Evolutionary conservation across 108 stramenopile species (phyloP).

Genomic region (Aurantiochytrium sp.): DNA sequence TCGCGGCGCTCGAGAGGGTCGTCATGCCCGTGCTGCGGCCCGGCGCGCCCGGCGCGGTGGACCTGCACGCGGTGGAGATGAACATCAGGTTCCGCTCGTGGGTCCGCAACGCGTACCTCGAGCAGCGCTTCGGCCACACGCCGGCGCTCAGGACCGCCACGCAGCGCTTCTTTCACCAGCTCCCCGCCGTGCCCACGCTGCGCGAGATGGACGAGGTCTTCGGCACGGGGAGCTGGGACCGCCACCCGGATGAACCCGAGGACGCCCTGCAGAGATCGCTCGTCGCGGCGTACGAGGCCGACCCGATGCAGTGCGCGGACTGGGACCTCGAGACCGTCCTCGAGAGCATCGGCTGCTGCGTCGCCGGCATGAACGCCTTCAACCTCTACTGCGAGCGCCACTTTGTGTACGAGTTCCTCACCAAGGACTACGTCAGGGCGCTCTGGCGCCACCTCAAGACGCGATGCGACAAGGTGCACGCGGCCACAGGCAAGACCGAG

Average conservation of each 20-base stretch:
- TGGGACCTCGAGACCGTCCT: background rate
- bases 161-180: background rate
- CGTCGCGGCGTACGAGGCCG: background rate
- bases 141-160: background rate
- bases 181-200: background rate
- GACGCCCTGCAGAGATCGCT: background rate
- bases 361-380: conserved; percentile 16
- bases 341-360: background rate
- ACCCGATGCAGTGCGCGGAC: background rate
- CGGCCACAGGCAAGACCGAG: background rate
- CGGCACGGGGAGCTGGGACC: background rate
- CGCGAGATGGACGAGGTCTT: background rate
- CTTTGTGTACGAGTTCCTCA: conserved; percentile 25
- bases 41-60: background rate
- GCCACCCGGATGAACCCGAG: background rate
- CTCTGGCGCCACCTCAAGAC: background rate
- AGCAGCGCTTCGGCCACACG: background rate
- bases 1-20: background rate
- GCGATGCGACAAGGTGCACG: background rate
- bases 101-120: background rate
- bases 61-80: conserved; percentile 1
- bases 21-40: background rate
- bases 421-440: background rate
- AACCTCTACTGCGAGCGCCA: conserved; percentile 24
- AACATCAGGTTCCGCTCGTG: background rate